These are phyloP conservation scores for Candida patagonica DNA, from an alignment of 805 yeast genomes.

Conservation along the genomic window DNA sequence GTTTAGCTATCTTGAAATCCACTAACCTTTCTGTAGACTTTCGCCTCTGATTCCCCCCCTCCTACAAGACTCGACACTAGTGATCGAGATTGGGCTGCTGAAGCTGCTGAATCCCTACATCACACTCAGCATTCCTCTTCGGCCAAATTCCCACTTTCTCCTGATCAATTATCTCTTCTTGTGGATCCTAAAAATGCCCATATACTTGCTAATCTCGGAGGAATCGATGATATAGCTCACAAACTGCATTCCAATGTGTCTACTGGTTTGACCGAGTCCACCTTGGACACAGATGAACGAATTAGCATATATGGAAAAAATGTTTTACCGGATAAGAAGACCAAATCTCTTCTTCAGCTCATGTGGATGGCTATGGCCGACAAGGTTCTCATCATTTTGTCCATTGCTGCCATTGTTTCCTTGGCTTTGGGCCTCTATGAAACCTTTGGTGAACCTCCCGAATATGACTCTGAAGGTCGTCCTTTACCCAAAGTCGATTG, in stretches of 20 bases:
- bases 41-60: too few species aligned
- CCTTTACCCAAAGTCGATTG: conserved; percentile 81
- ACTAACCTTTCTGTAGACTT: too few species aligned
- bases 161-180: conserved; percentile 20
- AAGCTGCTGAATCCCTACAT: too few species aligned
- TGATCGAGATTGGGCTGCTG: too few species aligned
- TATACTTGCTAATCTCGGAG: conserved; percentile 31
- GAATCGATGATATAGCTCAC: conserved; percentile 24
- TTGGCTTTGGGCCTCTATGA: conserved; percentile 87
- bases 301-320: conserved; percentile 55
- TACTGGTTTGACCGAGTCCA: conserved; percentile 24
- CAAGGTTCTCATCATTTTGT: conserved; percentile 73
- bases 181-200: conserved; percentile 32
- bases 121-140: too few species aligned
- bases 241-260: conserved; percentile 25
- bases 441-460: conserved; percentile 75
- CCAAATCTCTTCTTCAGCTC: conserved; percentile 57
- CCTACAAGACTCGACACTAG: too few species aligned
- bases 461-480: conserved; percentile 69
- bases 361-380: conserved; percentile 84
- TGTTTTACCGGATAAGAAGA: conserved; percentile 57
- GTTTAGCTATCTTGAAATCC: too few species aligned
- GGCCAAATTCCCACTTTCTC: too few species aligned
- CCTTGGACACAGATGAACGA: conserved; percentile 28
- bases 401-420: conserved; percentile 82